These are phyloP conservation scores for Cyberlindnera maclurae DNA, from an alignment of 805 yeast genomes.

Conservation along the genomic window DNA sequence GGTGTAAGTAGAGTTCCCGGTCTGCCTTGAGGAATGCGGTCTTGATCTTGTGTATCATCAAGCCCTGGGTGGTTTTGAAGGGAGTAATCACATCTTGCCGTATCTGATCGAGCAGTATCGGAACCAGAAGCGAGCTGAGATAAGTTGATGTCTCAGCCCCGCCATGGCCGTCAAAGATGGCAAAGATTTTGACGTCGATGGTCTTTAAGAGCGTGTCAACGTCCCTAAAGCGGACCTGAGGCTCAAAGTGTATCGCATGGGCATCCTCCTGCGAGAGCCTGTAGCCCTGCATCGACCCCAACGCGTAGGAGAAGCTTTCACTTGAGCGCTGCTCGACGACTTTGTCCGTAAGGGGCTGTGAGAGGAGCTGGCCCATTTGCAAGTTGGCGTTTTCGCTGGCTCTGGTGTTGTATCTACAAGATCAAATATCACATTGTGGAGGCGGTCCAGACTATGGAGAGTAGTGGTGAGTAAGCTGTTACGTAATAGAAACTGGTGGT, in stretches of 20 bases:
- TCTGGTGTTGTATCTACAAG: no score
- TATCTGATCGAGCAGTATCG: slow-evolving; percentile 10
- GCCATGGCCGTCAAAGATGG: slow-evolving; percentile 82
- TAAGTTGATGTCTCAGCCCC: slow-evolving; percentile 55
- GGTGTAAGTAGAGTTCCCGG: slow-evolving; percentile 31
- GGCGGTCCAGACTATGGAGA: no score
- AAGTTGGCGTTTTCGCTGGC: not conserved
- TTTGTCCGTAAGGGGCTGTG: slow-evolving; percentile 49
- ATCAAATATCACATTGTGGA: no score
- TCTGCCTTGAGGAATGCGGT: slow-evolving; percentile 41
- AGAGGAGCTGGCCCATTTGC: slow-evolving; percentile 75
- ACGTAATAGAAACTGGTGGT: no score
- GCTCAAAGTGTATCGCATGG: slow-evolving; percentile 43
- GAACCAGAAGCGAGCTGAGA: slow-evolving; percentile 32
- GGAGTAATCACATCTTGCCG: slow-evolving; percentile 2
- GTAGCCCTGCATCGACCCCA: slow-evolving; percentile 78
- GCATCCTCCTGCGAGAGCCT: slow-evolving; percentile 74
- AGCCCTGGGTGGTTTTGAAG: slow-evolving; percentile 28
- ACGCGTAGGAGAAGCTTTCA: slow-evolving; percentile 41
- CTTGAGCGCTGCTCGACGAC: slow-evolving; percentile 36
- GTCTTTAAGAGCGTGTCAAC: slow-evolving; percentile 15
- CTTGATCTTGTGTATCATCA: slow-evolving; percentile 31
- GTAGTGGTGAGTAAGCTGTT: no score
- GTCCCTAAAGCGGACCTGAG: slow-evolving; percentile 26
- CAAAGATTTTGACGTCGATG: slow-evolving; percentile 40